phyloP scores from a whole-genome alignment of 192 early-diverging fungal genomes.

The Coemansia sp. region DNA sequence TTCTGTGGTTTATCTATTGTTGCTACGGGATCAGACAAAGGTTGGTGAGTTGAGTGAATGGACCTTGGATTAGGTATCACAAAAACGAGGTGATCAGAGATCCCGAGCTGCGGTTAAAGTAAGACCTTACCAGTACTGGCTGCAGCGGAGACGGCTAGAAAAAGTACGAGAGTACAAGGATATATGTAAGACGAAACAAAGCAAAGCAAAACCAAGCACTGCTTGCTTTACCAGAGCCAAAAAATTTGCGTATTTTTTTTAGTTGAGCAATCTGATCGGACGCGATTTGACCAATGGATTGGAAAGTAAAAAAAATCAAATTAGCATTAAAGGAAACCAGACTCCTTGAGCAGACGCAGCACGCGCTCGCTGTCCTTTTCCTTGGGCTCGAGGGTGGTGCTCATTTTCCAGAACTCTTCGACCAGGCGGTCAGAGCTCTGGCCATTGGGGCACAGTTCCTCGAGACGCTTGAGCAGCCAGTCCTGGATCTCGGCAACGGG shows the following conservation, averaged over 20 bases:
- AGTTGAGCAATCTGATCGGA: neutral
- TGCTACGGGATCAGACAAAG: neutral
- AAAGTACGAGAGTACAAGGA: neutral
- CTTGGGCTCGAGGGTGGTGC: constrained; percentile 79
- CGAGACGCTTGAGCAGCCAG: constrained; percentile 70
- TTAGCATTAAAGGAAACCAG: constrained; percentile 67
- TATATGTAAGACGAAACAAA: neutral
- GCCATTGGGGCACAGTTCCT: constrained; percentile 64
- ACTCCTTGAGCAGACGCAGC: constrained; percentile 70
- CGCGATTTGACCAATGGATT: neutral
- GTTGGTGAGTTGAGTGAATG: neutral
- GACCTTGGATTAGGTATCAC: too few species aligned
- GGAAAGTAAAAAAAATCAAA: neutral
- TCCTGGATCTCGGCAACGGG: constrained; percentile 80
- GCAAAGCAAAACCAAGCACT: neutral
- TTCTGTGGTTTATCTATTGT: neutral
- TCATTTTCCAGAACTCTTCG: constrained; percentile 74
- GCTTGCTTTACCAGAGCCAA: neutral
- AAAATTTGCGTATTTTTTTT: constrained; percentile 1
- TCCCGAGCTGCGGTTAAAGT: neutral
- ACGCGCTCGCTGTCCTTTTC: constrained; percentile 84
- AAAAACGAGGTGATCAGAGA: neutral
- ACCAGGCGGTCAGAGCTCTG: constrained; percentile 57
- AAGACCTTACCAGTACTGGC: neutral
- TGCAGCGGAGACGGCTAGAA: neutral